Conservation (phyloP, 495 filamentous ascomycete genomes). For the Xeromyces bisporus region DNA sequence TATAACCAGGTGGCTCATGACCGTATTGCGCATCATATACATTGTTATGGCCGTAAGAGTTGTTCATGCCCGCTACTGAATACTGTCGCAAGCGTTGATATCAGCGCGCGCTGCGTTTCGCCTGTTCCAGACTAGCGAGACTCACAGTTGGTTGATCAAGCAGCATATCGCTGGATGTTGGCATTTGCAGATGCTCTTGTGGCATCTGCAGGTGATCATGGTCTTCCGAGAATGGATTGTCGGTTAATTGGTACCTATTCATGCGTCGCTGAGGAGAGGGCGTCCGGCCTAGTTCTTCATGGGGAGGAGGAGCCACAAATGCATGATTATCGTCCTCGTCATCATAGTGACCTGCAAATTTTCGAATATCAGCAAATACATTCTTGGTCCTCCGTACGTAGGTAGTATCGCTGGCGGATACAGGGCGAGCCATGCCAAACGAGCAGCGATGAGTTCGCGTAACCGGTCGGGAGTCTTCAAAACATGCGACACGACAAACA, state of each 20-base stretch:
- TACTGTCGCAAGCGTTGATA: conserved; percentile 39
- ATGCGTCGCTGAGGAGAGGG: conserved; percentile 40
- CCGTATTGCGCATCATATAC: conserved; percentile 38
- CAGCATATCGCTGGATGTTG: conserved; percentile 42
- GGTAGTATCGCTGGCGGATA: too few species aligned
- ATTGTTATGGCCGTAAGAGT: conserved; percentile 53
- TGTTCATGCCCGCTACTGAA: conserved; percentile 61
- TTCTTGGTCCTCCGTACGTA: too few species aligned
- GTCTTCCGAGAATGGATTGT: conserved; percentile 40
- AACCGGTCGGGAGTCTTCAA: too few species aligned
- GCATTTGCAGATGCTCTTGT: background rate
- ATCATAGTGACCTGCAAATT: conserved; percentile 25
- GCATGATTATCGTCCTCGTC: conserved; percentile 47
- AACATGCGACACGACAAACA: too few species aligned
- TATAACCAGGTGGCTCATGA: conserved; percentile 24
- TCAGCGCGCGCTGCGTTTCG: too few species aligned
- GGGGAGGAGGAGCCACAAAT: conserved; percentile 24
- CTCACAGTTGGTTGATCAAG: conserved; percentile 57
- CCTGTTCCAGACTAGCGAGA: conserved; percentile 10
- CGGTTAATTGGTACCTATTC: conserved; percentile 55
- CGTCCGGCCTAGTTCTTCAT: conserved; percentile 37
- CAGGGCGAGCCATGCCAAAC: too few species aligned
- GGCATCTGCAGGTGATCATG: conserved; percentile 50
- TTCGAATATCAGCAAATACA: too few species aligned
- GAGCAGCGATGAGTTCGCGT: too few species aligned